These are phyloP conservation scores for Candida labiduridarum DNA, from an alignment of 1,139 yeast genomes.

Conservation along the genomic window DNA sequence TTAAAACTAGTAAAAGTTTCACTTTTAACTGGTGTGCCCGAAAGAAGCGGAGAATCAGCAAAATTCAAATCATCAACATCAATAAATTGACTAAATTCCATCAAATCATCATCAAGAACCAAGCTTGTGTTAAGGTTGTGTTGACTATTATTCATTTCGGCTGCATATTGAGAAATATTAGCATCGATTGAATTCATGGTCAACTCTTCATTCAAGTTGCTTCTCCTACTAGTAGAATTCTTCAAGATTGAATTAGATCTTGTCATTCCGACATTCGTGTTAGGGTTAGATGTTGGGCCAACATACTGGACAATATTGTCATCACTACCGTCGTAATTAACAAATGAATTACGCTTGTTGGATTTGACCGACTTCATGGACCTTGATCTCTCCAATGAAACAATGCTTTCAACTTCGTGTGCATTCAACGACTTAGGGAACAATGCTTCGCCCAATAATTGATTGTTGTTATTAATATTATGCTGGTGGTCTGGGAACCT, in stretches of 20 bases:
- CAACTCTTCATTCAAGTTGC: slow-evolving; percentile 19
- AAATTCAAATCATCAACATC: slow-evolving; percentile 55
- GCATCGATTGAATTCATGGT: slow-evolving; percentile 18
- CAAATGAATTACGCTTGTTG: slow-evolving; percentile 44
- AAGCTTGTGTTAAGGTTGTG: slow-evolving; percentile 7
- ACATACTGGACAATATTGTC: slow-evolving; percentile 42
- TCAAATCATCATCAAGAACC: slow-evolving; percentile 35
- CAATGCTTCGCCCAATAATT: slow-evolving; percentile 59
- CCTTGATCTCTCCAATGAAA: slow-evolving; percentile 69
- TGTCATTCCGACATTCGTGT: slow-evolving; percentile 16
- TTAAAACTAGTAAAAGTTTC: neutral
- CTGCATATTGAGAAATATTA: slow-evolving; percentile 10
- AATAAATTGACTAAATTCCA: slow-evolving; percentile 67
- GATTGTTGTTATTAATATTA: slow-evolving; percentile 1
- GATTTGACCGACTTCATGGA: slow-evolving; percentile 54
- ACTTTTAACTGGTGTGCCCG: neutral
- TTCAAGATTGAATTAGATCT: slow-evolving; percentile 57
- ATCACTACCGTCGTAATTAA: slow-evolving; percentile 51
- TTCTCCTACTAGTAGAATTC: slow-evolving; percentile 21
- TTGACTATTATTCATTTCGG: neutral
- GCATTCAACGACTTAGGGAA: slow-evolving; percentile 70
- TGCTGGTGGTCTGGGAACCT: neutral
- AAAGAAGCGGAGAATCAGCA: slow-evolving; percentile 22
- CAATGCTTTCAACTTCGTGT: slow-evolving; percentile 74
- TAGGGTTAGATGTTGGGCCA: slow-evolving; percentile 23